Conservation (phyloP, 139 green algal genomes). For the Klebsormidium nitens region DNA sequence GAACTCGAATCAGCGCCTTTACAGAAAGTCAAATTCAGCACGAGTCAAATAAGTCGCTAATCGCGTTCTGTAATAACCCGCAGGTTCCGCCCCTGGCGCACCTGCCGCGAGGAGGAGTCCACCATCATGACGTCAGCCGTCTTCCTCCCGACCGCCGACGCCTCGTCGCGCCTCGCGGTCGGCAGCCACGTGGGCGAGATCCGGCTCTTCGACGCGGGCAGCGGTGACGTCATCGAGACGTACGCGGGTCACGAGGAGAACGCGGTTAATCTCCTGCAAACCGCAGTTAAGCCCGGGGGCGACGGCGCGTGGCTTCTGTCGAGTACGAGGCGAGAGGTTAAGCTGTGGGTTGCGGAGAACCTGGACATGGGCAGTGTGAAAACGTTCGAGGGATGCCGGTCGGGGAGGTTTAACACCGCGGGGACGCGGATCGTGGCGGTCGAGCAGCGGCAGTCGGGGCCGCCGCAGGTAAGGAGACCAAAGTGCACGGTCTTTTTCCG, state of each 20-base stretch:
- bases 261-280: constrained; percentile 45
- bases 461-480: neutral
- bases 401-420: constrained; percentile 26
- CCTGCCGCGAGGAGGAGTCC: constrained; percentile 50
- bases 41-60: too few relatives aligned
- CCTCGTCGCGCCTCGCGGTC: constrained; percentile 33
- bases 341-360: constrained; percentile 53
- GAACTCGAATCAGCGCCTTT: too few relatives aligned
- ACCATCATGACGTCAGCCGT: constrained; percentile 39
- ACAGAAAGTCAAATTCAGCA: too few relatives aligned
- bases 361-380: constrained; percentile 33
- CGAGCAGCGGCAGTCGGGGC: constrained; percentile 1
- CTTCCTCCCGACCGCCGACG: constrained; percentile 37
- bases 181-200: constrained; percentile 46
- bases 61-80: too few relatives aligned
- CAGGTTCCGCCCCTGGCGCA: constrained; percentile 56
- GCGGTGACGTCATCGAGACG: constrained; percentile 42
- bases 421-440: constrained; percentile 8
- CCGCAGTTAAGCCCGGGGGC: constrained; percentile 15
- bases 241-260: constrained; percentile 36
- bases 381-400: constrained; percentile 22
- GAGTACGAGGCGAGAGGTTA: constrained; percentile 50
- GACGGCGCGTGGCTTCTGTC: constrained; percentile 52
- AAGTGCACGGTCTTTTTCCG: too few relatives aligned
- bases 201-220: constrained; percentile 37